phyloP scores from a whole-genome alignment of 2,329 filamentous ascomycete genomes.

The Penicillium sp. region DNA sequence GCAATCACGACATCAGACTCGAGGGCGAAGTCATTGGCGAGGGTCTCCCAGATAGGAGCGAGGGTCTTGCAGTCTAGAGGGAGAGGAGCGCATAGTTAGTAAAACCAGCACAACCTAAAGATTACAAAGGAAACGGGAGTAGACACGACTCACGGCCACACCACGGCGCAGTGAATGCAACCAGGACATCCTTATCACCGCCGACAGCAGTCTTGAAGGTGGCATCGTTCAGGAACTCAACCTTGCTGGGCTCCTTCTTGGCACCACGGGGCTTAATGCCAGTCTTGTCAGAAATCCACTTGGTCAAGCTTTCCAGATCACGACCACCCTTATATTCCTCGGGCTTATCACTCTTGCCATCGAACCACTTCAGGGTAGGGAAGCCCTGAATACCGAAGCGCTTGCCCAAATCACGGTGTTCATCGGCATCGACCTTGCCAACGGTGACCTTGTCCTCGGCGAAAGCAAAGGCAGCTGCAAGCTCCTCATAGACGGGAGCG shows the following conservation, averaged over 20 bases:
- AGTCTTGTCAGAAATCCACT: constrained; percentile 85
- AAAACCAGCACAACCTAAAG: neutral
- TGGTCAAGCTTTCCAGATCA: constrained; percentile 80
- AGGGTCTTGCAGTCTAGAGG: constrained; percentile 89
- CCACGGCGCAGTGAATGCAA: constrained; percentile 98
- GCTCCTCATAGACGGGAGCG: constrained; percentile 91
- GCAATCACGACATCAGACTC: constrained; percentile 83
- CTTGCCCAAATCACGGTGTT: constrained; percentile 80
- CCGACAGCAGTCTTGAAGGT: constrained; percentile 79
- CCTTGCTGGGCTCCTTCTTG: constrained; percentile 68
- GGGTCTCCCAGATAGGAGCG: constrained; percentile 84
- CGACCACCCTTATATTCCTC: constrained; percentile 84
- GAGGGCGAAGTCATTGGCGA: constrained; percentile 77
- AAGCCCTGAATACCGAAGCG: constrained; percentile 90
- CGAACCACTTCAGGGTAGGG: constrained; percentile 96
- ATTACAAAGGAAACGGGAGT: neutral
- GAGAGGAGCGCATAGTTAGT: constrained; percentile 4
- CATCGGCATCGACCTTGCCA: constrained; percentile 94
- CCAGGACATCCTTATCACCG: constrained; percentile 83
- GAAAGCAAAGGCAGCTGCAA: constrained; percentile 73
- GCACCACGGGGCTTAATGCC: constrained; percentile 73
- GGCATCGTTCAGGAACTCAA: constrained; percentile 78
- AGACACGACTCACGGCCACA: constrained; percentile 79
- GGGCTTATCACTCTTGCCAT: constrained; percentile 87
- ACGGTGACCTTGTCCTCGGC: constrained; percentile 79